A percentile compares a stretch with the other conserved stretches of the same genome.
phyloP scores from a whole-genome alignment of 371 early-diverging fungal species.

The Rhizopus arrhizus region DNA sequence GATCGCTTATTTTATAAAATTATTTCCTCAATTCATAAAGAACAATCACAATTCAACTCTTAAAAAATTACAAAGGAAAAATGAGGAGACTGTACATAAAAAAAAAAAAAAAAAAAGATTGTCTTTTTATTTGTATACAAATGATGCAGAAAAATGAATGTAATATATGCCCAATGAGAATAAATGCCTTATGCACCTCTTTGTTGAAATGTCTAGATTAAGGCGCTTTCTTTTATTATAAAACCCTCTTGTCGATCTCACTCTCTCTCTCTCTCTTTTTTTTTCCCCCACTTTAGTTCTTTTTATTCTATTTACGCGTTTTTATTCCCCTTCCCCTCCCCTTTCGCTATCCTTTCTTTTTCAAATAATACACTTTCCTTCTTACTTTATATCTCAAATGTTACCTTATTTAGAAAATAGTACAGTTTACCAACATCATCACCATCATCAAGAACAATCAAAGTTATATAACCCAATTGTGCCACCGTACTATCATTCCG shows the following conservation, averaged over 20 bases:
- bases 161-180: conserved; percentile 6
- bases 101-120: too few species aligned
- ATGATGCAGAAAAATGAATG: conserved; percentile 3
- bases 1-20: too few species aligned
- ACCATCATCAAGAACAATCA: not conserved
- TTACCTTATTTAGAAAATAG: not conserved
- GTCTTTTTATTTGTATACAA: conserved; percentile 1
- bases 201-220: conserved; percentile 3
- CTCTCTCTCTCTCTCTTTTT: not conserved
- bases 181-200: conserved; percentile 5
- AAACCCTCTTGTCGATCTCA: not conserved
- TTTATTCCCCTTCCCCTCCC: not conserved
- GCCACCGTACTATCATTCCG: conserved; percentile 6
- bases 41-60: too few species aligned
- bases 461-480: conserved; percentile 5
- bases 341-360: not conserved
- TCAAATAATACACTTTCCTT: not conserved
- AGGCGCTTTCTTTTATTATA: too few species aligned
- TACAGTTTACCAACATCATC: not conserved
- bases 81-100: not conserved
- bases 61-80: not conserved
- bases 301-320: not conserved
- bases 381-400: not conserved
- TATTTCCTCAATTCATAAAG: too few species aligned
- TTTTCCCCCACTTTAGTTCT: not conserved